phyloP scores from a whole-genome alignment of 495 filamentous ascomycete genomes.

The Podospora pseudopauciseta region DNA sequence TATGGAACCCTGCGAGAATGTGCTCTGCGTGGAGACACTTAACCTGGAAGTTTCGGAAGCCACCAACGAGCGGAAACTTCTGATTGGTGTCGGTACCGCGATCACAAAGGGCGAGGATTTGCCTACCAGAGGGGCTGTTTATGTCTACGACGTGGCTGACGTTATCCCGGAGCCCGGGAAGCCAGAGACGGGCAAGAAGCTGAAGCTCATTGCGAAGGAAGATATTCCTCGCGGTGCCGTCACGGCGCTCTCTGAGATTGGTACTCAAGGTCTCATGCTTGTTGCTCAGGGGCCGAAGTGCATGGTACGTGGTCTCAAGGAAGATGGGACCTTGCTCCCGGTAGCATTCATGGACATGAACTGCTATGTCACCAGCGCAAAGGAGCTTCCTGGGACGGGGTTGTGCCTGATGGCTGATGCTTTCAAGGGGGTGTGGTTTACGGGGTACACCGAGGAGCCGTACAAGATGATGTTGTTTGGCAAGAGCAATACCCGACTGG shows the following conservation, averaged over 20 bases:
- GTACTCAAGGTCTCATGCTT: slow-evolving; percentile 88
- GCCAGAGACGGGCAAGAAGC: slow-evolving; percentile 76
- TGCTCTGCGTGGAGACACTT: slow-evolving; percentile 77
- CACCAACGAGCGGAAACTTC: slow-evolving; percentile 75
- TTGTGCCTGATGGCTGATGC: slow-evolving; percentile 83
- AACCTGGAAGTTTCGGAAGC: slow-evolving; percentile 86
- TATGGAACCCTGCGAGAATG: slow-evolving; percentile 67
- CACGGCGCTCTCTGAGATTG: slow-evolving; percentile 78
- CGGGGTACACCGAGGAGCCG: slow-evolving; percentile 89
- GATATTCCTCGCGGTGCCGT: slow-evolving; percentile 88
- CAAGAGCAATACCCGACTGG: slow-evolving; percentile 69
- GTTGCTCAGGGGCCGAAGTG: slow-evolving; percentile 94
- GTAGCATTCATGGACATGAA: slow-evolving; percentile 99
- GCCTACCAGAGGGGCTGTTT: slow-evolving; percentile 75
- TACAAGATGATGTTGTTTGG: slow-evolving; percentile 95
- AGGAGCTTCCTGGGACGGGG: slow-evolving; percentile 76
- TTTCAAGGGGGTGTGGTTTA: slow-evolving; percentile 91
- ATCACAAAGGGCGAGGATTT: slow-evolving; percentile 84
- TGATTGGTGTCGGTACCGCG: slow-evolving; percentile 82
- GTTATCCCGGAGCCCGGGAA: slow-evolving; percentile 85
- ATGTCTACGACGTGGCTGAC: slow-evolving; percentile 85
- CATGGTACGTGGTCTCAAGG: slow-evolving; percentile 93
- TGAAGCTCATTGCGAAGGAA: slow-evolving; percentile 84
- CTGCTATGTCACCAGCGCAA: slow-evolving; percentile 78
- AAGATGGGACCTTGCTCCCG: slow-evolving; percentile 84